phyloP scores from a whole-genome alignment of 179 eudicot species.

The Gypsophila paniculata region DNA sequence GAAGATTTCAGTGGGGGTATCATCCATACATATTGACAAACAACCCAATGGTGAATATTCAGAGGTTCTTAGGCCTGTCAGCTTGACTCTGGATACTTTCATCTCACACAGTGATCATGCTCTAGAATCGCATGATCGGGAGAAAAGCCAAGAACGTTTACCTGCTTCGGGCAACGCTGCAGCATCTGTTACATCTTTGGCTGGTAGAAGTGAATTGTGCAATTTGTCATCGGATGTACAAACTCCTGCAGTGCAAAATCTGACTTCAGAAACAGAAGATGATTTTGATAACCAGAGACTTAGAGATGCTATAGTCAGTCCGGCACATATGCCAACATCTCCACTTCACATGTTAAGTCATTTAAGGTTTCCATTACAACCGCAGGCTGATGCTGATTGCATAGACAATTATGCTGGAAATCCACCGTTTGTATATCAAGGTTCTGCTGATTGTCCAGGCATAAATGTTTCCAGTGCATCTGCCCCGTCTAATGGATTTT shows the following conservation, averaged over 20 bases:
- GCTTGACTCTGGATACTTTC: conserved; percentile 32
- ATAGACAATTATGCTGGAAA: neutral
- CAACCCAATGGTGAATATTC: conserved; percentile 27
- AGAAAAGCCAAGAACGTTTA: conserved; percentile 36
- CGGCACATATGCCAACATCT: conserved; percentile 35
- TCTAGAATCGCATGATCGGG: conserved; percentile 25
- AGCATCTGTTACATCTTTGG: conserved; percentile 22
- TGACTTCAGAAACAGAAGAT: conserved; percentile 36
- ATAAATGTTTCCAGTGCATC: conserved; percentile 31
- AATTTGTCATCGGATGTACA: conserved; percentile 24
- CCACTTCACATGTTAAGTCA: conserved; percentile 37
- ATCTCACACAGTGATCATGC: conserved; percentile 29
- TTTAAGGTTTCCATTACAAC: conserved; percentile 33
- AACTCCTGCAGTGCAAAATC: conserved; percentile 30
- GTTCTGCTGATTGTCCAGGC: conserved; percentile 24
- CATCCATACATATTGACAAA: conserved; percentile 36
- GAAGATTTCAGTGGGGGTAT: conserved; percentile 38
- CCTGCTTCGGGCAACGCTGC: conserved; percentile 25
- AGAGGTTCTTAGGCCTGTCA: conserved; percentile 25
- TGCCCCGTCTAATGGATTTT: conserved; percentile 39
- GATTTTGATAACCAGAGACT: conserved; percentile 55
- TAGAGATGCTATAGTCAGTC: conserved; percentile 54
- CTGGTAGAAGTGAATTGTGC: conserved; percentile 19
- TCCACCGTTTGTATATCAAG: conserved; percentile 29
- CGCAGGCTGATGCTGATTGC: conserved; percentile 23